Base-by-base conservation (phyloP, 2,329 filamentous ascomycete genomes). In the Trichoderma guizhouense region DNA sequence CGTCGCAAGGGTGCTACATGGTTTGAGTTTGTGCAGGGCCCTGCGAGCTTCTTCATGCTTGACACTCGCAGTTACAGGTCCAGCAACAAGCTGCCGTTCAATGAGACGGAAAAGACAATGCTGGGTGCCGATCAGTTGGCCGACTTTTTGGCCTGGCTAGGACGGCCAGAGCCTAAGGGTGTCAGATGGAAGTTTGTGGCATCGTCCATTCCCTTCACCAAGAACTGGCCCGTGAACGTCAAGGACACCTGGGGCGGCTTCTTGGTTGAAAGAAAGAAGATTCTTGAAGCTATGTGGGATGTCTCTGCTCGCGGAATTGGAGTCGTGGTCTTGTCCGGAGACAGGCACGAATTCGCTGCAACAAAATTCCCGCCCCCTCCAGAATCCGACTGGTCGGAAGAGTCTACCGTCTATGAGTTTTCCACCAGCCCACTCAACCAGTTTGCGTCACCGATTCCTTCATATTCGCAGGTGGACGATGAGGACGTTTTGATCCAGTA, bases 181-280 rank as follows among this genome's bases (percentile, higher is more conserved):
- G 91, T 98, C 0, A 91, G 91, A 77, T 99, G 96, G 95, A 98
- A 98, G 83, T 90, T 99, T 76, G 85, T 99, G 65, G 91, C 95
- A 21, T 95, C 93, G 51, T 95, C 93, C 21, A 92, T 98, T 6
- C 96, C 96, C 0, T 97, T 99, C 79, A 98, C 96, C 7, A 97
- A 97, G 83, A 99, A 99, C 81, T 99, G 96, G 95, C 92, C 90
- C 28, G 89, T 97, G 74, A 95, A 96, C 74, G 90, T 90, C 2
- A 86, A 91, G 73, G 96, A 99, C 79, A 98, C 96, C 0, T 99
- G 96, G 96, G 94, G 93, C 61, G 95, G 95, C 0, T 98, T 97
- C 81, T 86, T 98, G 2, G 83, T 86, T 63, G 96, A 99, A 84
- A 91, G 96, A 18, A 88, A 87, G 69, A 86, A 85, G 70, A 88